Evolutionary conservation across 1,139 yeast species (phyloP), one percentile per base, ranked within the genome.

Genomic region (Saccharomyces hybrid): DNA sequence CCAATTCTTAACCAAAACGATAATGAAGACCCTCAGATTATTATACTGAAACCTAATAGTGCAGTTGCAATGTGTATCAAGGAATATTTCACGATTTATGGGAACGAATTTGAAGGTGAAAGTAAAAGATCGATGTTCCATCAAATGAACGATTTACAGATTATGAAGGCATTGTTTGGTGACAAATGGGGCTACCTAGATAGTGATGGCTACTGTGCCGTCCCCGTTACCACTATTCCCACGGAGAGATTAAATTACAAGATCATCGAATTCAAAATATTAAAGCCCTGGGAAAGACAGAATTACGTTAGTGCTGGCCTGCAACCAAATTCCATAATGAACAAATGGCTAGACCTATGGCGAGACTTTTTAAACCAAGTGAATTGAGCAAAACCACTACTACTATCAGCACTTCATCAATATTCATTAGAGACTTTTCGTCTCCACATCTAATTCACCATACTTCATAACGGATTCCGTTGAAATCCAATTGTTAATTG

Each of bases 61-160:
- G 72, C 67, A 31, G 63, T 67, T 11, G 64, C 63, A 6, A 65
- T 67, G 65, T 69, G 71, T 53, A 59, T 69, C n/a, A 61, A 60
- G 44, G 72, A 69, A 53, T 67, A 59, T 53, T 64, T 69, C 52
- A 68, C 71, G 3, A 60, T 66, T 7, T 69, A 69, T 56, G 64
- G 63, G 12, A 55, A 58, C 51, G 61, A 59, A 50, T 34, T 34
- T 34, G 52, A 53, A 14, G 59, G 59, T n/a, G 61, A 59, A 41
- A 58, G 55, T 1, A 59, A 61, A 49, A 54, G 60, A 14, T 49
- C 55, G 8, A 62, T 60, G 52, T 47, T 63, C 12, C 52, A 51
- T 12, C 50, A 52, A 27, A 55, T 61, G 58, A 59, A 53, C 38
- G 70, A 64, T 55, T 56, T 54, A 26, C 64, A 60, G 34, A 62